A percentile compares a stretch with the other conserved stretches of the same genome.
Conservation (phyloP, 2,329 filamentous ascomycete species). For the Hypoxylon sp. region DNA sequence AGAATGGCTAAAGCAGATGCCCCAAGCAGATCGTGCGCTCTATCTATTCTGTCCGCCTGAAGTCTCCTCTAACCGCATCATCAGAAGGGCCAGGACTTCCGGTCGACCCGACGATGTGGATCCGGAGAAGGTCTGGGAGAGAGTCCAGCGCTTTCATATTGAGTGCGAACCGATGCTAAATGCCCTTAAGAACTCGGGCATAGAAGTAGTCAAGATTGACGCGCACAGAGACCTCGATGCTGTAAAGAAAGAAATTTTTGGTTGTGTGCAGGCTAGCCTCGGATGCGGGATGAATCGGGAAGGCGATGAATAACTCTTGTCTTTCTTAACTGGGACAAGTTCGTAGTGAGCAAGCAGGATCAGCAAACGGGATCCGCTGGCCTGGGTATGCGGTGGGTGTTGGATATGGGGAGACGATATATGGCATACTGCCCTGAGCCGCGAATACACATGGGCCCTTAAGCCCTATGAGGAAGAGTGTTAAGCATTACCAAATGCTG, state of each 20-base stretch:
- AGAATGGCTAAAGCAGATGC: slow-evolving; percentile 34
- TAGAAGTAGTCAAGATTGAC: slow-evolving; percentile 24
- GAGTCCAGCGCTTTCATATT: slow-evolving; percentile 27
- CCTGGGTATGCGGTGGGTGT: too few species aligned
- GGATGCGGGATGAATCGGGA: too few species aligned
- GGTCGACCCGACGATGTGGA: slow-evolving; percentile 39
- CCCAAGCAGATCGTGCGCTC: slow-evolving; percentile 17
- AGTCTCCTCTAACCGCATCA: slow-evolving; percentile 29
- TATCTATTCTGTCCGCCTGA: slow-evolving; percentile 31
- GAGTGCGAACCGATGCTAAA: slow-evolving; percentile 28
- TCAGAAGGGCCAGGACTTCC: slow-evolving; percentile 31
- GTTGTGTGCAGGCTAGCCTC: slow-evolving; percentile 31
- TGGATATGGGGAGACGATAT: not conserved
- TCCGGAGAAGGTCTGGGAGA: slow-evolving; percentile 14
- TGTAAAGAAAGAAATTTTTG: slow-evolving; percentile 33
- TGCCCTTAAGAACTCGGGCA: slow-evolving; percentile 28
- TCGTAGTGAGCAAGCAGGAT: not conserved
- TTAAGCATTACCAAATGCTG: not conserved
- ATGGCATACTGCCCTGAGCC: not conserved
- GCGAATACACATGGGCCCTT: not conserved
- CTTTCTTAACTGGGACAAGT: too few species aligned
- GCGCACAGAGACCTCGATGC: slow-evolving; percentile 27
- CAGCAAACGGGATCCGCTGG: too few species aligned
- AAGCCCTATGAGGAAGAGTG: not conserved
- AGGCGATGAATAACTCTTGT: too few species aligned